Evolutionary conservation across 495 filamentous ascomycete species (phyloP).

Genomic region (Cetradonia linearis): DNA sequence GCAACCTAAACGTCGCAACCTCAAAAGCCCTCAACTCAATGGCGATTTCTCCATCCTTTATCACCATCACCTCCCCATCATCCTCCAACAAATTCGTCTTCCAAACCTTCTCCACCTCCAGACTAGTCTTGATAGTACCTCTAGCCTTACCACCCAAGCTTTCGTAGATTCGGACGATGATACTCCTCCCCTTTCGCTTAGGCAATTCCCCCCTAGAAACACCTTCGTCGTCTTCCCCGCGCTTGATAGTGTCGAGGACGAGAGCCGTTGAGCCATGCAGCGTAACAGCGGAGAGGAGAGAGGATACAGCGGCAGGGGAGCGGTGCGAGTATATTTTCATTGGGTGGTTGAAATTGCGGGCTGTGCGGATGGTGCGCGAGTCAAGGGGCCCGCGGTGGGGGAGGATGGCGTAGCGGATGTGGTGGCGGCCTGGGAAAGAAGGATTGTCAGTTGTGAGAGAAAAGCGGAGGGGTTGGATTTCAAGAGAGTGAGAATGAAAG

Average conservation of each 20-base stretch:
- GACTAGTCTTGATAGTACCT: slow-evolving; percentile 51
- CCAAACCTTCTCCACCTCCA: slow-evolving; percentile 63
- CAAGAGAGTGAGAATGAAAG: not conserved
- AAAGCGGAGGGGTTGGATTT: not conserved
- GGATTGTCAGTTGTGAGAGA: slow-evolving; percentile 13
- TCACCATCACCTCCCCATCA: slow-evolving; percentile 43
- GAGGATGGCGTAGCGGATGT: slow-evolving; percentile 82
- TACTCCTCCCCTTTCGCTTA: slow-evolving; percentile 57
- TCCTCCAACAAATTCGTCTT: slow-evolving; percentile 67
- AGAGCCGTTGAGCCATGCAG: slow-evolving; percentile 50
- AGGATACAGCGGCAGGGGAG: slow-evolving; percentile 30
- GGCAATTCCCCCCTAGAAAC: slow-evolving; percentile 62
- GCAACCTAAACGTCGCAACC: slow-evolving; percentile 73
- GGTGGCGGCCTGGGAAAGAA: slow-evolving; percentile 47
- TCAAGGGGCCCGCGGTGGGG: slow-evolving; percentile 68
- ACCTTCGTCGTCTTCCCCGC: slow-evolving; percentile 92
- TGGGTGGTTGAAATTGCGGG: slow-evolving; percentile 83
- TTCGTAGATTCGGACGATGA: slow-evolving; percentile 81
- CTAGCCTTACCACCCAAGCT: slow-evolving; percentile 73
- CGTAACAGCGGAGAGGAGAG: slow-evolving; percentile 42
- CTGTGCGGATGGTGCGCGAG: slow-evolving; percentile 65
- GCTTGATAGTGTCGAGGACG: slow-evolving; percentile 75
- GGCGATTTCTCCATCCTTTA: slow-evolving; percentile 35
- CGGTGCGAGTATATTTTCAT: slow-evolving; percentile 38
- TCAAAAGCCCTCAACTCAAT: slow-evolving; percentile 78